A percentile compares a stretch with the other conserved stretches of the same genome.
Evolutionary conservation across 163 green algal genomes (phyloP).

Genomic region (Chlamydomonas reinhardtii): DNA sequence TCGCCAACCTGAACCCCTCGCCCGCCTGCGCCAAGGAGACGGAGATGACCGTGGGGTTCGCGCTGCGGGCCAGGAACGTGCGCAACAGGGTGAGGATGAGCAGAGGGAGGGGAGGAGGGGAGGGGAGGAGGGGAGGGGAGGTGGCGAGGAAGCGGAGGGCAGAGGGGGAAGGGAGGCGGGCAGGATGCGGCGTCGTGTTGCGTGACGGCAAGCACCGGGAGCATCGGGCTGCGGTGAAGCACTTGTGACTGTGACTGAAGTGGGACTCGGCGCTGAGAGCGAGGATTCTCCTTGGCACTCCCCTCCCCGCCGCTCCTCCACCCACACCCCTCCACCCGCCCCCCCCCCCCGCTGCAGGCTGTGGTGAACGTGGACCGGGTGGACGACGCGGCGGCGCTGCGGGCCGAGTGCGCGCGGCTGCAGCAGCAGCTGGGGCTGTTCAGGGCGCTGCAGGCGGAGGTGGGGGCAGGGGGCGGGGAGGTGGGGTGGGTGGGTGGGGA

Average conservation of each 20-base stretch:
- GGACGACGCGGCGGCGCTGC: slow-evolving; percentile 12
- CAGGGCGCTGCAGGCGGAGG: slow-evolving; percentile 18
- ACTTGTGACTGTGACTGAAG: too few relatives aligned
- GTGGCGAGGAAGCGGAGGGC: background rate
- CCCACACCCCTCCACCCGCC: background rate
- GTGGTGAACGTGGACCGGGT: slow-evolving; percentile 29
- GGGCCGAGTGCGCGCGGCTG: slow-evolving; percentile 7
- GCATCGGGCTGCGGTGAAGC: too few relatives aligned
- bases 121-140: background rate
- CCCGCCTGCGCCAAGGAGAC: slow-evolving; percentile 27
- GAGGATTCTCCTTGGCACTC: too few relatives aligned
- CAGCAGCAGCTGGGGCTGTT: slow-evolving; percentile 32
- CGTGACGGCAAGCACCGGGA: too few relatives aligned
- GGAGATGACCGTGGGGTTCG: slow-evolving; percentile 41
- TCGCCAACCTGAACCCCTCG: slow-evolving; percentile 57
- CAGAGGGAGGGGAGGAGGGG: background rate
- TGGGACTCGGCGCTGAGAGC: too few relatives aligned
- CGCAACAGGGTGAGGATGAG: background rate
- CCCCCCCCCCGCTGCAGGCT: background rate
- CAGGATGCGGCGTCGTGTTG: too few relatives aligned
- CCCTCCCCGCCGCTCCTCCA: background rate
- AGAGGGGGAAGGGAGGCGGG: too few relatives aligned
- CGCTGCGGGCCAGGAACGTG: background rate
- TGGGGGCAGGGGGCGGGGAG: background rate
- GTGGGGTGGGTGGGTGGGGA: too few relatives aligned